phyloP scores from a whole-genome alignment of 2,329 filamentous ascomycete genomes.

The Fusarium neocosmosporiellum region DNA sequence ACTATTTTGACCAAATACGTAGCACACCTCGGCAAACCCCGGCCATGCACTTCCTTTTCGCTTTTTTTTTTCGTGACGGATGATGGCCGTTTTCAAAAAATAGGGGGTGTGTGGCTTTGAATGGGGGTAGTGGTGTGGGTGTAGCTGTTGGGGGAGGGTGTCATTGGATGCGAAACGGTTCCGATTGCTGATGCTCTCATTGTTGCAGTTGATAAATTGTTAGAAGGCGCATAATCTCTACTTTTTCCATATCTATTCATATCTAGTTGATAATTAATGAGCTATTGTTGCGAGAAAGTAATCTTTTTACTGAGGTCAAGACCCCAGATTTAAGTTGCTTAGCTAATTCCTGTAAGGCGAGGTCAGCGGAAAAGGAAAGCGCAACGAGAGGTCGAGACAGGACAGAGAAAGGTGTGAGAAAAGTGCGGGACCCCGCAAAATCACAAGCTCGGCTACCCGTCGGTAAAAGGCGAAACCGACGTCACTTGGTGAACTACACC shows the following conservation, averaged over 20 bases:
- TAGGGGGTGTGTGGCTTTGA: not conserved
- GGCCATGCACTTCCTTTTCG: slow-evolving; percentile 27
- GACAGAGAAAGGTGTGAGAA: not conserved
- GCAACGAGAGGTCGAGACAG: not conserved
- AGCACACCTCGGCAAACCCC: slow-evolving; percentile 36
- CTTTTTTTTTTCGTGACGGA: slow-evolving; percentile 12
- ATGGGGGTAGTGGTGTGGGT: not conserved
- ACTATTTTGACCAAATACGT: too few relatives aligned
- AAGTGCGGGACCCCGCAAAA: slow-evolving; percentile 59
- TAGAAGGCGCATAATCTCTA: not conserved
- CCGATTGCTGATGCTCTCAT: not conserved
- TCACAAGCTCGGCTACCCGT: slow-evolving; percentile 68
- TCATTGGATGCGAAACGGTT: slow-evolving; percentile 13
- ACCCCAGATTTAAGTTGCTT: slow-evolving; percentile 13
- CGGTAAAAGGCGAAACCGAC: slow-evolving; percentile 53
- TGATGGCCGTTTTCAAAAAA: slow-evolving; percentile 14
- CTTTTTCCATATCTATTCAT: not conserved
- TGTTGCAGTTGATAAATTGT: not conserved
- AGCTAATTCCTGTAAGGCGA: slow-evolving; percentile 8
- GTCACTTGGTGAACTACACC: slow-evolving; percentile 36
- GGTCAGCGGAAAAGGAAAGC: slow-evolving; percentile 6
- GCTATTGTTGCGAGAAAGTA: not conserved
- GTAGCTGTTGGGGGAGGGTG: slow-evolving; percentile 16
- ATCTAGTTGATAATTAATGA: not conserved
- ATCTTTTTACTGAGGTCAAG: not conserved